Percentiles rank a stretch among this genome's conserved stretches.
phyloP scores from a whole-genome alignment of 768 basidiomycete species.

The Mycena floridula region DNA sequence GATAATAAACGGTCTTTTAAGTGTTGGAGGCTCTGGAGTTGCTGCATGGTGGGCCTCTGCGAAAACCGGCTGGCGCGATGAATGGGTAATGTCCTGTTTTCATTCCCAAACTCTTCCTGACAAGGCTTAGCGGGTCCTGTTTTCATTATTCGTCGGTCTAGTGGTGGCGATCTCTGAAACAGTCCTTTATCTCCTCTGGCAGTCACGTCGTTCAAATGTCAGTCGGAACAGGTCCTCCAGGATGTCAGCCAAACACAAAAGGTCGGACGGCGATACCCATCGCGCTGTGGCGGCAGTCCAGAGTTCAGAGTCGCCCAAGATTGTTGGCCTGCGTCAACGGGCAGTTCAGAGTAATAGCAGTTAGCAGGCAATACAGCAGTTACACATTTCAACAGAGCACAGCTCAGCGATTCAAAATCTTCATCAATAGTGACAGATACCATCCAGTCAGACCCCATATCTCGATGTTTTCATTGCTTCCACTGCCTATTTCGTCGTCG shows the following conservation, averaged over 20 bases:
- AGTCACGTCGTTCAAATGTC: constrained; percentile 16
- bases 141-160: constrained; percentile 53
- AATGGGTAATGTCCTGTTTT: constrained; percentile 55
- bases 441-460: constrained; percentile 85
- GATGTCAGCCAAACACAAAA: constrained; percentile 26
- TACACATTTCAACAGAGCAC: background rate
- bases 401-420: constrained; percentile 28
- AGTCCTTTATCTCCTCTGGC: constrained; percentile 69
- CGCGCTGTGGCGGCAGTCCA: background rate
- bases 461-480: constrained; percentile 45
- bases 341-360: background rate
- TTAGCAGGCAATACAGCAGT: background rate
- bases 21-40: constrained; percentile 57
- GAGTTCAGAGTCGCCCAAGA: background rate
- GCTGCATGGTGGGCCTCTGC: constrained; percentile 73
- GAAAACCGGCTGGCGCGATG: constrained; percentile 55
- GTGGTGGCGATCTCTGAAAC: constrained; percentile 70
- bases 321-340: constrained; percentile 9
- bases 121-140: constrained; percentile 46
- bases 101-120: constrained; percentile 1
- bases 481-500: constrained; percentile 36
- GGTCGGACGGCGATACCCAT: constrained; percentile 22
- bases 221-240: constrained; percentile 14
- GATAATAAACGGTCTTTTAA: constrained; percentile 66
- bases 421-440: constrained; percentile 67